Evolutionary conservation across 176 grass and related monocot genomes (phyloP).

Genomic region (Avena eriantha): DNA sequence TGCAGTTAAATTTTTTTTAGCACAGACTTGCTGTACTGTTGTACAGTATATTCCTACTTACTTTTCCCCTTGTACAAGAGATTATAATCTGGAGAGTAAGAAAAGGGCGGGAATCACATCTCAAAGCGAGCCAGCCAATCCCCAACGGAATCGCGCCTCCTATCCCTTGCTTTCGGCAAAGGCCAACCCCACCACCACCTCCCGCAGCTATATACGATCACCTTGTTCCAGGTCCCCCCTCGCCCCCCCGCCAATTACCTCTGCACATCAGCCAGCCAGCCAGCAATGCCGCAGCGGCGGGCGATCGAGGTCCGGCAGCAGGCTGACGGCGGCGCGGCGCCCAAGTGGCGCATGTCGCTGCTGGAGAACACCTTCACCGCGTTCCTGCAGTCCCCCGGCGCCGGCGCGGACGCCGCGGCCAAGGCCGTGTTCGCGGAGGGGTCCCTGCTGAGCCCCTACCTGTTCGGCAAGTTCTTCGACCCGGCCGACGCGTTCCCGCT

Average conservation of each 20-base stretch:
- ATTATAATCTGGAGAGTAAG: neutral
- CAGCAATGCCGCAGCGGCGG: slow-evolving; percentile 66
- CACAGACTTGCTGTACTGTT: no score
- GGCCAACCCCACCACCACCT: slow-evolving; percentile 43
- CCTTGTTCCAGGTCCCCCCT: neutral
- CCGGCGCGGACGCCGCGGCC: slow-evolving; percentile 31
- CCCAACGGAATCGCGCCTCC: slow-evolving; percentile 52
- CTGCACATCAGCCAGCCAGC: neutral
- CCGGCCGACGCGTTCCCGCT: slow-evolving; percentile 89
- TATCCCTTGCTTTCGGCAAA: slow-evolving; percentile 57
- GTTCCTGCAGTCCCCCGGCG: slow-evolving; percentile 43
- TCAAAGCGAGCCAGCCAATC: slow-evolving; percentile 22
- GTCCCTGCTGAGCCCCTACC: slow-evolving; percentile 77
- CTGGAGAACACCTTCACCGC: slow-evolving; percentile 65
- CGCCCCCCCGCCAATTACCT: neutral
- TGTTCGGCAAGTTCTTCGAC: slow-evolving; percentile 98
- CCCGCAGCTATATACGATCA: slow-evolving; percentile 11
- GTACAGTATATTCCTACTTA: no score
- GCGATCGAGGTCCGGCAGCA: slow-evolving; percentile 67
- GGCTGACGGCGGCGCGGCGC: slow-evolving; percentile 22
- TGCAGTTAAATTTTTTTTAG: no score
- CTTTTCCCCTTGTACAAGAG: no score
- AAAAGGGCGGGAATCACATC: slow-evolving; percentile 54
- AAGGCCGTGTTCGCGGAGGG: slow-evolving; percentile 79
- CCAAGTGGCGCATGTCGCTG: slow-evolving; percentile 83